phyloP scores from a whole-genome alignment of 352 stramenopile genomes.

The Phytophthora constricta region DNA sequence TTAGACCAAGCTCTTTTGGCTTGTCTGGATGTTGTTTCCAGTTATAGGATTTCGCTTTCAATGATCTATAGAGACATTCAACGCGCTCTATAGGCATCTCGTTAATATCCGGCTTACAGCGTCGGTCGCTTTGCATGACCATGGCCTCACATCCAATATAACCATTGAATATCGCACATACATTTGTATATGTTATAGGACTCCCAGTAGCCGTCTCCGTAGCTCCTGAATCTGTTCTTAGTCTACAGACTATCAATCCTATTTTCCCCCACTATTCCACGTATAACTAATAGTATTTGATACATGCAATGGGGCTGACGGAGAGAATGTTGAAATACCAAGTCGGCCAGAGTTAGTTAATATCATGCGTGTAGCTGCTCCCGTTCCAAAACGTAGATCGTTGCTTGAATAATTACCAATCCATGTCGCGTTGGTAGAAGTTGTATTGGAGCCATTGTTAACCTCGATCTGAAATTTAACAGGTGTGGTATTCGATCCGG shows the following conservation, averaged over 20 bases:
- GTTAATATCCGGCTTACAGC: conserved; percentile 12
- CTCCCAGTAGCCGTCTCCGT: neutral
- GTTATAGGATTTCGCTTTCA: conserved; percentile 15
- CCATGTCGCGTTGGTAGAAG: conserved; percentile 12
- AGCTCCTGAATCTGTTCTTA: conserved; percentile 6
- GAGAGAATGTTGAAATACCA: neutral
- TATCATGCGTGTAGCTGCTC: neutral
- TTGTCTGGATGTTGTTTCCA: conserved; percentile 19
- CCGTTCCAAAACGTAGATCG: neutral
- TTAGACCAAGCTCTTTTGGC: conserved; percentile 11
- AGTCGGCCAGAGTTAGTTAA: conserved; percentile 3
- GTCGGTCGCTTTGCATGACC: conserved; percentile 10
- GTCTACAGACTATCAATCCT: neutral
- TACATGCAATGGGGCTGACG: neutral
- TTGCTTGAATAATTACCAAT: conserved; percentile 8
- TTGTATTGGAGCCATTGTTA: conserved; percentile 5
- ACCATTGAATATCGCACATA: conserved; percentile 12
- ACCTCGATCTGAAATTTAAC: conserved; percentile 14
- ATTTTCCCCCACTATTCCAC: neutral
- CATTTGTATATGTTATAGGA: conserved; percentile 5
- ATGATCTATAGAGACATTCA: neutral
- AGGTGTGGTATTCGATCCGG: conserved; percentile 7
- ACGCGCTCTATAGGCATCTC: conserved; percentile 1
- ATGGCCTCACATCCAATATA: conserved; percentile 10
- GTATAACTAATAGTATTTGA: neutral